Base-by-base conservation (phyloP, 1,139 yeast species). In the Blastobotrys aristatus region DNA sequence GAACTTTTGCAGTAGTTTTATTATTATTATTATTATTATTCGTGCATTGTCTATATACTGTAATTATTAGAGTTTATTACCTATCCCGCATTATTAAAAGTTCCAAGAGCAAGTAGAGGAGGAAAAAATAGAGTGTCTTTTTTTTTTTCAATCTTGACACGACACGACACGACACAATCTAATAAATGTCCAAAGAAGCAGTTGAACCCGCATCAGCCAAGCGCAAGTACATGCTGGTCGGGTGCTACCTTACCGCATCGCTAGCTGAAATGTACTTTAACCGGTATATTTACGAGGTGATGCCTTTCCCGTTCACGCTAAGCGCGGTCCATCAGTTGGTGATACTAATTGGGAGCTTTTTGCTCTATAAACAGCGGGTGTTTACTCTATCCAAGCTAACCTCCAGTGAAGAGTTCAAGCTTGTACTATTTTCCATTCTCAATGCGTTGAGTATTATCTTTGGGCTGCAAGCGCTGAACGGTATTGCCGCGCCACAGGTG, bases 1-100 rank as follows among this genome's bases (percentile, higher is more conserved):
- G 94, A 82, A 66, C 74, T 92, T 58, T 75, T 92, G 61, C 97
- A 90, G 71, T 90, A 72, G 43, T n/a, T n/a, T n/a, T n/a, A n/a
- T n/a, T n/a, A n/a, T n/a, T 40, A 22, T 18, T 14, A 24, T 7
- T 27, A 16, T 17, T 14, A 27, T 21, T n/a, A n/a, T n/a, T n/a
- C n/a, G n/a, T n/a, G n/a, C n/a, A n/a, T 45, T 40, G 6, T 37
- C 4, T 37, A 37, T 37, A 14, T 37, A 7, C 30, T 35, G 20
- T 35, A 18, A 10, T 20, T 7, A 17, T 20, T 35, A 11, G 21
- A 8, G 17, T 17, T 34, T 18, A n/a, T n/a, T n/a, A n/a, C n/a
- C n/a, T n/a, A n/a, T n/a, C n/a, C n/a, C n/a, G n/a, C n/a, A n/a
- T n/a, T n/a, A n/a, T n/a, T n/a, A n/a, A n/a, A n/a, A n/a, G n/a